Base-by-base conservation (phyloP, 2,329 filamentous ascomycete species). In the Fusarium pilosicola region DNA sequence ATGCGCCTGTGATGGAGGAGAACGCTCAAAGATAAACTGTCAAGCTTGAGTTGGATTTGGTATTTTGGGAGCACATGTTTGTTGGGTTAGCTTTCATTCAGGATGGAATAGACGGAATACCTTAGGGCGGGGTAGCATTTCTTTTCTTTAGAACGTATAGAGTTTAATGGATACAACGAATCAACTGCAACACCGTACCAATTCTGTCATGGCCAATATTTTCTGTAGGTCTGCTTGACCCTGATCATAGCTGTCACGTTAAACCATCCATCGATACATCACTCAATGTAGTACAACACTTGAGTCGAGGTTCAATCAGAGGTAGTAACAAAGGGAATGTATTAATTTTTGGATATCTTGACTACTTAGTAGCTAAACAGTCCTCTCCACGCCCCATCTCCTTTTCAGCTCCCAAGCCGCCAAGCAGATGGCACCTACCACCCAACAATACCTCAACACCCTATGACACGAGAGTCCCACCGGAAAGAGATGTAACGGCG, bases 1-100 rank as follows among this genome's bases (percentile, higher is more conserved):
- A 61, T 24, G 49, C 66, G 0, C 45, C 54, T 10, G 62, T 71
- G 9, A 44, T 74, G 15, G 39, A 45, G 2, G 65, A 68, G 18
- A 45, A 38, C 8, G 8, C 38, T 42, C 36, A 34, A 12, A 12
- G 20, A 41, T 48, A 22, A 28, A 10, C 5, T 20, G 6, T 22
- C 4, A 28, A 14, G 44, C 24, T 20, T 28, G 44, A 1, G 22
- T 22, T 22, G 13, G 26, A 28, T 11, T 46, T 6, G 12, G 8
- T 15, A 10, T 11, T 9, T 9, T 17, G 20, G 9, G 8, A 22
- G n/a, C n/a, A 26, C 11, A 18, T n/a, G 20, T 26, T 3, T 17
- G 2, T 12, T 30, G 7, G 8, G 7, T 22, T 15, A 6, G n/a
- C 1, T 42, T 26, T 13, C 12, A 18, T 22, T 7, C 11, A 11